These are phyloP conservation scores for Aspergillus baeticus DNA, from an alignment of 495 filamentous ascomycete species.

Conservation along the genomic window DNA sequence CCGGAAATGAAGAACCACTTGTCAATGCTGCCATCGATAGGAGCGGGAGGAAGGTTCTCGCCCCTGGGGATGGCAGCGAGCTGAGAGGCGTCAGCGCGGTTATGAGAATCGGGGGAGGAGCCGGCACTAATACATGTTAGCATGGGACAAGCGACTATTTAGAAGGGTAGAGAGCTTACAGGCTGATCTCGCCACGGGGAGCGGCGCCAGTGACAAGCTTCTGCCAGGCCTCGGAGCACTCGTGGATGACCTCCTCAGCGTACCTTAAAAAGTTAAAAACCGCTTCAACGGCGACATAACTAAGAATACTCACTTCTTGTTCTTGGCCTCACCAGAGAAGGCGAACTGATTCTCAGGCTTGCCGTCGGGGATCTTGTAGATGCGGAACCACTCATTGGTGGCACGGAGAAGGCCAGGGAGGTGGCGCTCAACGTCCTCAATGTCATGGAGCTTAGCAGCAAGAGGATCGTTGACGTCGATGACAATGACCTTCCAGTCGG, in stretches of 20 bases:
- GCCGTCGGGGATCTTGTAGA: conserved; percentile 99
- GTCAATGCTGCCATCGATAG: conserved; percentile 95
- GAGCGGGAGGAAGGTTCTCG: conserved; percentile 77
- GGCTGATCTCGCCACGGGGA: conserved; percentile 68
- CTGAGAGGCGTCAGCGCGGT: conserved; percentile 61
- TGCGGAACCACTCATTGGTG: conserved; percentile 99
- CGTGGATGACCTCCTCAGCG: conserved; percentile 88
- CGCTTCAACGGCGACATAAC: conserved; percentile 19
- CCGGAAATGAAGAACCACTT: conserved; percentile 99
- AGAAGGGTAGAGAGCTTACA: conserved; percentile 55
- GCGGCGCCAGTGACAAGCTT: conserved; percentile 89
- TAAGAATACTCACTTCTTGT: conserved; percentile 72
- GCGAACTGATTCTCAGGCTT: conserved; percentile 99
- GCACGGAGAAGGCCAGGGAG: conserved; percentile 93
- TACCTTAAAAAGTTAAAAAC: conserved; percentile 52
- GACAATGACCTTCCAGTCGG: conserved; percentile 99
- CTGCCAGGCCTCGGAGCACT: conserved; percentile 97
- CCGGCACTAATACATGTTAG: conserved; percentile 61
- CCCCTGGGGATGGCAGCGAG: conserved; percentile 67
- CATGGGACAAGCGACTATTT: conserved; percentile 5
- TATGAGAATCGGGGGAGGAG: conserved; percentile 67
- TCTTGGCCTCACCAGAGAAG: conserved; percentile 99
- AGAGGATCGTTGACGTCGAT: conserved; percentile 98
- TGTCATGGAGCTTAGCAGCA: conserved; percentile 93
- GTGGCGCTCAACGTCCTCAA: conserved; percentile 99